Base-by-base conservation (phyloP, 1,139 yeast species). In the Saccharomycopsis hybrid region DNA sequence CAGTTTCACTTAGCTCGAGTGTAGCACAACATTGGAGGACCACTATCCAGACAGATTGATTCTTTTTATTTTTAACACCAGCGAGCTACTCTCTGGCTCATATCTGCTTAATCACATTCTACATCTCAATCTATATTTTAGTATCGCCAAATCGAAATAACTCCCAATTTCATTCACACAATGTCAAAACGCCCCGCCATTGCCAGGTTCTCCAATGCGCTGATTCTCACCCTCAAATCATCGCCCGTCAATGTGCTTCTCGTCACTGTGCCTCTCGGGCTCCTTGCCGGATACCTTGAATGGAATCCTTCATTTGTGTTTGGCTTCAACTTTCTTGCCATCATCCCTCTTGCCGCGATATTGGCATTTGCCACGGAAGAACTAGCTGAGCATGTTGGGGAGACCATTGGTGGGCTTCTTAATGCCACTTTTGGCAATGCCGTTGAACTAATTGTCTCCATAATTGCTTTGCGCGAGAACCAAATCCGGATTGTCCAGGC, bases 371-470 rank as follows among this genome's bases (percentile, higher is more conserved):
- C 97, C 25, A 92, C 99, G 1, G 98, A 92, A 65, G 95, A 89
- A 62, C 73, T 92, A 54, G 80, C 96, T 41, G 87, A 79, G 54
- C 82, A 85, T 58, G 90, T 89, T 32, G 97, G 97, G 50, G 66
- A 87, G 61, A 89, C 97, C 5, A 60, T 90, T 31, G 97, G 97
- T 18, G 97, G 97, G 0, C 73, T 92, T 57, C 72, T 92, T 61
- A 92, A 92, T 68, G 97, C 97, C 3, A 90, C 97, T 5, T 87
- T 92, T 64, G 98, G 98, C 54, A 92, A 92, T 66, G 97, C 96
- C 4, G 87, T 70, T 31, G 98, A 92, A 68, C 79, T 94, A 57
- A 92, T 92, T 66, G 97, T 94, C 44, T 87, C 96, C 1, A 73
- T 92, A 36, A 88, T 92, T 59, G 98, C 98, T 1, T 73, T 94